These are phyloP conservation scores for Daldinia concentrica DNA, from an alignment of 495 filamentous ascomycete genomes.

Conservation along the genomic window DNA sequence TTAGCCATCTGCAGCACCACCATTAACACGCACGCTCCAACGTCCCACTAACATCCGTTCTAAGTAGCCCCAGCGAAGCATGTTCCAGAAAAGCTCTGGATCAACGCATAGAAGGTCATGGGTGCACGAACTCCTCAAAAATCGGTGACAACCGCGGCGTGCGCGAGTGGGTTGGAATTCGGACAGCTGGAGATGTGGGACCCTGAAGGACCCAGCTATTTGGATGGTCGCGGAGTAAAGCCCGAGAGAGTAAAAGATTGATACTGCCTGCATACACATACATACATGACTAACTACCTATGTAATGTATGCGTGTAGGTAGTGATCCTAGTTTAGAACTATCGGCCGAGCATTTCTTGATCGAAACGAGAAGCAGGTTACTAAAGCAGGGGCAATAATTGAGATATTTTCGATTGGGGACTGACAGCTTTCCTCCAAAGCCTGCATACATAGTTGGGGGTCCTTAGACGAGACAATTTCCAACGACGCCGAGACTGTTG, in stretches of 20 bases:
- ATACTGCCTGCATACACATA: background rate
- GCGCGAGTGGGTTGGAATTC: background rate
- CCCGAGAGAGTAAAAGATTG: background rate
- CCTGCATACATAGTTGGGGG: constrained; percentile 1
- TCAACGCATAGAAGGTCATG: background rate
- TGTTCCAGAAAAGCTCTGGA: background rate
- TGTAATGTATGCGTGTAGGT: background rate
- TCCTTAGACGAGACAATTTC: background rate
- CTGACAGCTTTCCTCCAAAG: background rate
- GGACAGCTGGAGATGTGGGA: background rate
- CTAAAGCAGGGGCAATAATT: background rate
- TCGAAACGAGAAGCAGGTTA: background rate
- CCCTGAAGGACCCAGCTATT: background rate
- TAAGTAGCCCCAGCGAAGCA: background rate
- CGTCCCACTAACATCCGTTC: background rate
- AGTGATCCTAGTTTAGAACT: background rate
- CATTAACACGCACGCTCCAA: background rate
- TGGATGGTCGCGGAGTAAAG: background rate
- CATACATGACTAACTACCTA: no score
- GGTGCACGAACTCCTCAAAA: background rate
- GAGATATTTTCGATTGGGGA: background rate
- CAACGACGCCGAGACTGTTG: background rate
- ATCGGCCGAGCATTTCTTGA: background rate
- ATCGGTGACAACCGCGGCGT: background rate
- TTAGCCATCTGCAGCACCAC: no score